phyloP scores from a whole-genome alignment of 352 stramenopile species.

The Globisporangium spiculum region DNA sequence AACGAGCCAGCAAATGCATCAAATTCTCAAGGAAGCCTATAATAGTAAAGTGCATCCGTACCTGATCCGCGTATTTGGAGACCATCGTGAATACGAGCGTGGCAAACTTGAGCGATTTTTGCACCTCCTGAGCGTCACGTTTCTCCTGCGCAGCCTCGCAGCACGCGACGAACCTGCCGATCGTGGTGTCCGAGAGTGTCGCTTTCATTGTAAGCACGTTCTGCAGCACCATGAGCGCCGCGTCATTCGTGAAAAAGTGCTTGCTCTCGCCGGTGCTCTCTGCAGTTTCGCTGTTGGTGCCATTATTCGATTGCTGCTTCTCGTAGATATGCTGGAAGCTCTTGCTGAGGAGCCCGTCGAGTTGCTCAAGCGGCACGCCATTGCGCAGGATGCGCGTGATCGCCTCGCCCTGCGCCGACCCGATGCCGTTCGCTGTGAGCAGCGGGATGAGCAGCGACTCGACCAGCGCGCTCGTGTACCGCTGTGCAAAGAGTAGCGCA shows the following conservation, averaged over 20 bases:
- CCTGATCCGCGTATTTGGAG: conserved; percentile 53
- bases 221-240: conserved; percentile 66
- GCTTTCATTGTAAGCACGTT: conserved; percentile 68
- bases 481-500: conserved; percentile 45
- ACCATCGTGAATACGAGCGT: conserved; percentile 67
- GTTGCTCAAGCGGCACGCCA: conserved; percentile 38
- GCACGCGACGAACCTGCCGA: conserved; percentile 46
- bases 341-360: conserved; percentile 48
- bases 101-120: conserved; percentile 54
- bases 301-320: conserved; percentile 10
- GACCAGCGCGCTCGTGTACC: conserved; percentile 39
- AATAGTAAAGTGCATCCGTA: not conserved
- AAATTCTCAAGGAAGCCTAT: no score
- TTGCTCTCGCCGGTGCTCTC: not conserved
- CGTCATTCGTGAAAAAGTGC: conserved; percentile 61
- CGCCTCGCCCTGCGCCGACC: conserved; percentile 59
- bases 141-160: conserved; percentile 43
- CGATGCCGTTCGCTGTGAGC: conserved; percentile 32
- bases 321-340: conserved; percentile 16
- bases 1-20: not conserved
- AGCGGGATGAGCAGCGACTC: conserved; percentile 58
- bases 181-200: conserved; percentile 32
- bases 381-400: conserved; percentile 62
- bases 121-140: conserved; percentile 24
- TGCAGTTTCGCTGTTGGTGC: not conserved